These are phyloP conservation scores for Solanum ossicruentum DNA, from an alignment of 257 asterid genomes.

Conservation along the genomic window DNA sequence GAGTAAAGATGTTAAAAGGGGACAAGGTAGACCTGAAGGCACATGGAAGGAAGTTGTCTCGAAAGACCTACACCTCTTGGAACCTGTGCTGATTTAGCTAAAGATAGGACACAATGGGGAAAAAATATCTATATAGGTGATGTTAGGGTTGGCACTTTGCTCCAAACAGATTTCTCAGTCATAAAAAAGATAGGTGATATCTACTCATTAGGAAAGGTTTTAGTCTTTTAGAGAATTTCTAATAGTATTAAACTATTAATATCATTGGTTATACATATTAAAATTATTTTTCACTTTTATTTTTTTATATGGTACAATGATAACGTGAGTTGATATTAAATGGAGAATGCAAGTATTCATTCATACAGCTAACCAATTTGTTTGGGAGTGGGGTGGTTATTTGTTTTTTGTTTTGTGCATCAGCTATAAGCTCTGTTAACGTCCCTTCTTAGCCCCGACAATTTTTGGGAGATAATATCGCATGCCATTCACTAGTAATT, in stretches of 20 bases:
- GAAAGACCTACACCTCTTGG: too few relatives aligned
- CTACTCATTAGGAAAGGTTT: not conserved
- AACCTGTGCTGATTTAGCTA: too few relatives aligned
- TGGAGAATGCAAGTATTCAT: not conserved
- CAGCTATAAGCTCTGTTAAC: not conserved
- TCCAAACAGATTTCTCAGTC: not conserved
- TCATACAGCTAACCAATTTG: not conserved
- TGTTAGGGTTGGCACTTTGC: not conserved
- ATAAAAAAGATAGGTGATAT: not conserved
- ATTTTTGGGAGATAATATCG: not conserved
- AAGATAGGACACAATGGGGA: too few relatives aligned
- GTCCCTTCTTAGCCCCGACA: not conserved
- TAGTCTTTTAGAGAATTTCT: not conserved
- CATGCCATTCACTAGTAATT: not conserved
- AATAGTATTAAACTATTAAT: too few relatives aligned
- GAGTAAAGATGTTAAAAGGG: too few relatives aligned
- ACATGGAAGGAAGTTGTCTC: too few relatives aligned
- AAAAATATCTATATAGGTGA: not conserved
- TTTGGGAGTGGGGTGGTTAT: not conserved
- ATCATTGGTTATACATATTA: not conserved
- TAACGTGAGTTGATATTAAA: not conserved
- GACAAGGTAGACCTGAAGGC: too few relatives aligned
- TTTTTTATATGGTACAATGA: not conserved
- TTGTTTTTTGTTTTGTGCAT: not conserved
- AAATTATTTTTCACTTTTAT: not conserved